Base-by-base conservation (phyloP, 768 basidiomycete species). In the Mrakia hoshinonis region DNA sequence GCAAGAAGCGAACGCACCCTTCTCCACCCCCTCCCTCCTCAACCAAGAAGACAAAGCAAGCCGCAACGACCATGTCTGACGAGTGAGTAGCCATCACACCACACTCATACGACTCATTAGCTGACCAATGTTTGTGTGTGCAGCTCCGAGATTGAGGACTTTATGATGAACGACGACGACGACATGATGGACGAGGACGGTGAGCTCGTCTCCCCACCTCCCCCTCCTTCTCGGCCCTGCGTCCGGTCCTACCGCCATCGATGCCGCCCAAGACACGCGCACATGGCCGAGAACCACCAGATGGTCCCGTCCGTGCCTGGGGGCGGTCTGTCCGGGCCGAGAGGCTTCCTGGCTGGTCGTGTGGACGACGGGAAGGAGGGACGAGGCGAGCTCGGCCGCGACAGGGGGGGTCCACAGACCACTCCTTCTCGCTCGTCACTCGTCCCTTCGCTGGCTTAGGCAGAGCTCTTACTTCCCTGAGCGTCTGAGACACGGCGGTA, bases 71-170 rank as follows among this genome's bases (percentile, higher is more conserved):
- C 24, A 70, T 70, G 69, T 70, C 69, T 1, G 69, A 70, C 69
- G 69, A 65, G 69, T 70, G 46, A 54, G 69, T 55, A 13, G n/a
- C 1, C 4, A 12, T 5, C n/a, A 3, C 31, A 20, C 55, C 2
- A 20, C 9, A 67, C 18, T 15, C 4, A 34, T 36, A 13, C n/a
- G 22, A 36, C 29, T 36, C n/a, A 1, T 51, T 39, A 1, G 22
- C 5, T 43, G 22, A 24, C 2, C 4, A 6, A 4, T 39, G 26
- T n/a, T 38, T 49, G 13, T 2, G 24, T 55, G 5, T 46, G 7
- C 67, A 68, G 67, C 51, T 68, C 67, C 22, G 67, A 68, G n/a
- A 36, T 68, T 39, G 67, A 68, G 29, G 48, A 68, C 39, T 68
- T 68, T 36, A 38, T 38, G 13, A 68, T 68, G 67, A 52, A 68